Percentiles rank a stretch among this genome's conserved stretches.
These are phyloP conservation scores for Trametes polyzona DNA, from an alignment of 1,284 basidiomycete species.

Conservation along the genomic window DNA sequence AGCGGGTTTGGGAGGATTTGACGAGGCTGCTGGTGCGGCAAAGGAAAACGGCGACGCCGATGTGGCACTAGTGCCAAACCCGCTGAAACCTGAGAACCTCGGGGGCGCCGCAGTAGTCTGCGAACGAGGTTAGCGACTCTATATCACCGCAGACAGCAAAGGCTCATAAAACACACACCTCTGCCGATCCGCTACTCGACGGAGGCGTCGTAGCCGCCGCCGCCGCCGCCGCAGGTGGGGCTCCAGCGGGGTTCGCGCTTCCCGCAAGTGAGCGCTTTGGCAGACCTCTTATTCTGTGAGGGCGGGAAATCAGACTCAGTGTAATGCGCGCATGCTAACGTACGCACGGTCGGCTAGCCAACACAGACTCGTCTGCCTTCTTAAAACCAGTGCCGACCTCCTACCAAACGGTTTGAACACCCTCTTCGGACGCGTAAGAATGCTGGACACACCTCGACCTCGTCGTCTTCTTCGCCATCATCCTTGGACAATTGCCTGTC, in stretches of 20 bases:
- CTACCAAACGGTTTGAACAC: conserved; percentile 31
- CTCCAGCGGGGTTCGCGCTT: neutral
- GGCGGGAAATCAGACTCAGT: conserved; percentile 12
- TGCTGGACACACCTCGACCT: conserved; percentile 34
- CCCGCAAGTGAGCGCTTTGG: conserved; percentile 48
- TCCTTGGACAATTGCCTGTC: conserved; percentile 75
- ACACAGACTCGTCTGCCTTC: conserved; percentile 57
- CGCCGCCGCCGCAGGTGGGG: no score
- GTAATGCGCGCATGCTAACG: neutral
- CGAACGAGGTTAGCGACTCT: neutral
- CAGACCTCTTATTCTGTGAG: conserved; percentile 56
- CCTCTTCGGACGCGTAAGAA: neutral
- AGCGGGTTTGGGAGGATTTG: conserved; percentile 11
- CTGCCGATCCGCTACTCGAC: conserved; percentile 5
- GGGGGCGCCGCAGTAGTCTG: conserved; percentile 18
- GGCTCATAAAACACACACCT: conserved; percentile 14
- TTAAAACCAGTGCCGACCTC: conserved; percentile 52
- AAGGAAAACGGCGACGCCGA: conserved; percentile 26
- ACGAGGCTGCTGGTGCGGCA: conserved; percentile 15
- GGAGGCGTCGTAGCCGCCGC: conserved; percentile 18
- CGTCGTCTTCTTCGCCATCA: conserved; percentile 45
- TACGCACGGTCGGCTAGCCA: conserved; percentile 57
- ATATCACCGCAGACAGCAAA: neutral
- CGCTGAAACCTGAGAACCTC: conserved; percentile 51
- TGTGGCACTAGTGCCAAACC: conserved; percentile 45